A percentile compares a stretch with the other conserved stretches of the same genome.
Conservation (phyloP, 2,329 filamentous ascomycete species). For the Aspergillus fischeri region DNA sequence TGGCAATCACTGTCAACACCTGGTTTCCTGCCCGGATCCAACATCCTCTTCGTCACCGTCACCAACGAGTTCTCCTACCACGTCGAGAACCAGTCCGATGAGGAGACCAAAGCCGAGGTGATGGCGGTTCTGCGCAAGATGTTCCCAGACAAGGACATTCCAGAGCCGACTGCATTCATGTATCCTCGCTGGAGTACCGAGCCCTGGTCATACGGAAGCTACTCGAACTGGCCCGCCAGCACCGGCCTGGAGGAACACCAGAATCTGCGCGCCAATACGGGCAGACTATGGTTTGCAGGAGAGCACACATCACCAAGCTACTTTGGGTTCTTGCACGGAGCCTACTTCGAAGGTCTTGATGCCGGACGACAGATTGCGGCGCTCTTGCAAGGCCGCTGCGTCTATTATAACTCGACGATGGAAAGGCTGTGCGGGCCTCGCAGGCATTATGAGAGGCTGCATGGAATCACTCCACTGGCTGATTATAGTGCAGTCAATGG, state of each 20-base stretch:
- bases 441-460: constrained; percentile 20
- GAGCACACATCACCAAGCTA: constrained; percentile 61
- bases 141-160: constrained; percentile 55
- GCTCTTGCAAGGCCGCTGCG: constrained; percentile 20
- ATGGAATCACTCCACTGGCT: constrained; percentile 22
- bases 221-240: constrained; percentile 64
- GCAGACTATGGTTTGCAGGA: constrained; percentile 60
- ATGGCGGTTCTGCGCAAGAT: constrained; percentile 57
- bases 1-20: constrained; percentile 60
- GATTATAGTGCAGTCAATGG: constrained; percentile 26
- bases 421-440: constrained; percentile 11
- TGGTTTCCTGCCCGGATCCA: constrained; percentile 57
- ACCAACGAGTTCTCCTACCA: constrained; percentile 54
- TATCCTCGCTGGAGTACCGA: constrained; percentile 57
- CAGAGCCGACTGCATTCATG: constrained; percentile 57
- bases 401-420: constrained; percentile 1
- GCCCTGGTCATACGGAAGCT: constrained; percentile 56
- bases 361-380: constrained; percentile 37
- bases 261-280: constrained; percentile 63
- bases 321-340: constrained; percentile 63
- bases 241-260: constrained; percentile 63
- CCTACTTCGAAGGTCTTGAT: constrained; percentile 54
- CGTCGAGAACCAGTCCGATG: constrained; percentile 57
- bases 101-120: constrained; percentile 54
- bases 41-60: constrained; percentile 64